phyloP scores from a whole-genome alignment of 2,329 filamentous ascomycete genomes.

The Pyrenochaeta sp. region DNA sequence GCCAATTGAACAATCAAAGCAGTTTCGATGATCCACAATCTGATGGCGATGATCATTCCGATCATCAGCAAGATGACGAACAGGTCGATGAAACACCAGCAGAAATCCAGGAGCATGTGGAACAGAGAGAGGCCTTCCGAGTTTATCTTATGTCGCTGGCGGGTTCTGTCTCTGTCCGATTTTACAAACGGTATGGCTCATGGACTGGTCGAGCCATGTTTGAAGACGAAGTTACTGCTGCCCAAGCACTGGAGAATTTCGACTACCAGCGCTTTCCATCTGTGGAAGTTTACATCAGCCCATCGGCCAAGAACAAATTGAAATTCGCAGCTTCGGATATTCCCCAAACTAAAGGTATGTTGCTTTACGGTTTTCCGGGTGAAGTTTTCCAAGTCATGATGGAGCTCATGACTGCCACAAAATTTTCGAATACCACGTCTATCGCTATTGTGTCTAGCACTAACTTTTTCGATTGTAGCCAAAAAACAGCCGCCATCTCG shows the following conservation, averaged over 20 bases:
- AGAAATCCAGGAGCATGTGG: constrained; percentile 22
- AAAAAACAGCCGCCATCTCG: not conserved
- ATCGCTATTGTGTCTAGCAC: too few relatives aligned
- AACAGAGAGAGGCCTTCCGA: constrained; percentile 23
- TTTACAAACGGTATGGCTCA: constrained; percentile 28
- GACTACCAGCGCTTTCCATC: constrained; percentile 24
- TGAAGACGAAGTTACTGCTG: constrained; percentile 14
- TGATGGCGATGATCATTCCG: not conserved
- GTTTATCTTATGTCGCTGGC: constrained; percentile 27
- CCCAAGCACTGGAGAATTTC: constrained; percentile 23
- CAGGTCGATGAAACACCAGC: constrained; percentile 6
- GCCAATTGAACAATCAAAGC: constrained; percentile 1
- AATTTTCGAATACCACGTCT: too few relatives aligned
- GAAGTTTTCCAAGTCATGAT: too few relatives aligned
- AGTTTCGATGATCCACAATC: constrained; percentile 8
- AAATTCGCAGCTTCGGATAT: constrained; percentile 18
- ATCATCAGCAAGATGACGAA: constrained; percentile 3
- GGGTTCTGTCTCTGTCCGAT: constrained; percentile 27
- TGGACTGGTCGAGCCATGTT: constrained; percentile 35
- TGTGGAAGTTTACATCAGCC: constrained; percentile 20
- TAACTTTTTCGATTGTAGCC: not conserved
- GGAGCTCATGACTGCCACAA: too few relatives aligned
- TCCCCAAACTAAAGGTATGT: not conserved
- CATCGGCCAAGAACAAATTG: constrained; percentile 21
- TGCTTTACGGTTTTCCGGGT: not conserved